Evolutionary conservation across 1,139 yeast genomes (phyloP).

Genomic region (Nematodospora anomalae): DNA sequence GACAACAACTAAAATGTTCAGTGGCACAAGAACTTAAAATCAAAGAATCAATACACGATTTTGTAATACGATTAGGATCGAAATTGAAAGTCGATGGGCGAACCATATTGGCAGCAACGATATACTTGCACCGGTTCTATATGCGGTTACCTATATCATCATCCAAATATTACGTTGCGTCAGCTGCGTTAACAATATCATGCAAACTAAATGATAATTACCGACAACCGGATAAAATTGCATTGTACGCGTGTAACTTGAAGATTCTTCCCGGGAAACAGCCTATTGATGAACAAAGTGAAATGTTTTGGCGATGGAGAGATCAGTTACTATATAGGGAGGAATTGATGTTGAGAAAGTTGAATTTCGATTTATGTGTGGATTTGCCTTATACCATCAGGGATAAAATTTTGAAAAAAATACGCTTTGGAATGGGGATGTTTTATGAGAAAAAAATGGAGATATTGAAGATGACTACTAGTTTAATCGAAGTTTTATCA

Average conservation of each 20-base stretch:
- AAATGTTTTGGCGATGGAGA: conserved; percentile 47
- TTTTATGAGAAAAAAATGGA: conserved; percentile 31
- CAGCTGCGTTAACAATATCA: conserved; percentile 46
- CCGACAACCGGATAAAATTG: conserved; percentile 46
- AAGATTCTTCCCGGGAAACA: conserved; percentile 29
- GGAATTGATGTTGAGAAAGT: conserved; percentile 39
- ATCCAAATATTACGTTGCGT: conserved; percentile 47
- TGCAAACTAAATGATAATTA: conserved; percentile 46
- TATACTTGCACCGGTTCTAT: conserved; percentile 43
- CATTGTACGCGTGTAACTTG: conserved; percentile 37
- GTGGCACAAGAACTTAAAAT: conserved; percentile 36
- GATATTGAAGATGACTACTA: conserved; percentile 33
- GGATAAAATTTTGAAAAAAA: conserved; percentile 22
- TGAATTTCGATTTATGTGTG: conserved; percentile 42
- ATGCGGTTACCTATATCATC: conserved; percentile 46
- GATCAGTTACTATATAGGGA: conserved; percentile 48
- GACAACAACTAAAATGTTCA: conserved; percentile 18
- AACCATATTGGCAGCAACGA: conserved; percentile 45
- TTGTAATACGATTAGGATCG: conserved; percentile 39
- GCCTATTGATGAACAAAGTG: conserved; percentile 41
- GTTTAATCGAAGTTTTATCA: conserved; percentile 43
- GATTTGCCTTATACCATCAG: conserved; percentile 40
- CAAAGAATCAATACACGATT: conserved; percentile 43
- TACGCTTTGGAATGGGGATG: conserved; percentile 4
- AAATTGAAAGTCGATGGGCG: conserved; percentile 42